A percentile compares a stretch with the other conserved stretches of the same genome.
Conservation (phyloP, 768 basidiomycete genomes). For the Phaffia tasmanica region DNA sequence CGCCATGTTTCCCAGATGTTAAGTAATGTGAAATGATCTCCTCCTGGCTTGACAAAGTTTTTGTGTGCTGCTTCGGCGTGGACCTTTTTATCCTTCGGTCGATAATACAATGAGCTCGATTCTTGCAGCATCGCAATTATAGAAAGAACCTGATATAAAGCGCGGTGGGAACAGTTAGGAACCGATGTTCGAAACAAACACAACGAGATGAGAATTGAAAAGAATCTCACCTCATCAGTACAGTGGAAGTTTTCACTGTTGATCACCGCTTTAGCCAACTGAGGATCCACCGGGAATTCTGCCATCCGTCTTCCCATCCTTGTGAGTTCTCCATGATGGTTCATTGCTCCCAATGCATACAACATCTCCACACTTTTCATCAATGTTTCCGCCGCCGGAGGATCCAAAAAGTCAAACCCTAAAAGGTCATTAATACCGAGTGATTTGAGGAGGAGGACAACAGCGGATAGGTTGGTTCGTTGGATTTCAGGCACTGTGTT, state of each 20-base stretch:
- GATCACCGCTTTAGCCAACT: conserved; percentile 91
- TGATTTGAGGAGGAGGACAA: conserved; percentile 87
- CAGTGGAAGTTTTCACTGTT: conserved; percentile 87
- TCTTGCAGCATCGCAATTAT: conserved; percentile 97
- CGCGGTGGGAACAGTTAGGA: background rate
- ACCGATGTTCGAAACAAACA: background rate
- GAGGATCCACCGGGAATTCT: conserved; percentile 97
- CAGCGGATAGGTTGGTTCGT: conserved; percentile 93
- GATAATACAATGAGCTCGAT: conserved; percentile 85
- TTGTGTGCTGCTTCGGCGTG: conserved; percentile 96
- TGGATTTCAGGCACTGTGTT: conserved; percentile 98
- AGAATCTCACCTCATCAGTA: conserved; percentile 72
- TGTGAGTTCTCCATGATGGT: conserved; percentile 93
- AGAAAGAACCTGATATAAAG: conserved; percentile 59
- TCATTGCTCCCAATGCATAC: conserved; percentile 90
- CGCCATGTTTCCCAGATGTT: conserved; percentile 99
- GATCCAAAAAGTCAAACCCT: conserved; percentile 96
- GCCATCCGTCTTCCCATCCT: conserved; percentile 95
- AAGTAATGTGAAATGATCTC: conserved; percentile 92
- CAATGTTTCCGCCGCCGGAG: conserved; percentile 92
- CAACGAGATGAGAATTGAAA: background rate
- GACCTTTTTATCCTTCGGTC: conserved; percentile 95
- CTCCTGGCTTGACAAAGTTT: conserved; percentile 89
- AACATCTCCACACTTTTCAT: conserved; percentile 87
- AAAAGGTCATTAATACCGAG: conserved; percentile 97